phyloP scores from a whole-genome alignment of 306 rosid species.

The Malus domestica region DNA sequence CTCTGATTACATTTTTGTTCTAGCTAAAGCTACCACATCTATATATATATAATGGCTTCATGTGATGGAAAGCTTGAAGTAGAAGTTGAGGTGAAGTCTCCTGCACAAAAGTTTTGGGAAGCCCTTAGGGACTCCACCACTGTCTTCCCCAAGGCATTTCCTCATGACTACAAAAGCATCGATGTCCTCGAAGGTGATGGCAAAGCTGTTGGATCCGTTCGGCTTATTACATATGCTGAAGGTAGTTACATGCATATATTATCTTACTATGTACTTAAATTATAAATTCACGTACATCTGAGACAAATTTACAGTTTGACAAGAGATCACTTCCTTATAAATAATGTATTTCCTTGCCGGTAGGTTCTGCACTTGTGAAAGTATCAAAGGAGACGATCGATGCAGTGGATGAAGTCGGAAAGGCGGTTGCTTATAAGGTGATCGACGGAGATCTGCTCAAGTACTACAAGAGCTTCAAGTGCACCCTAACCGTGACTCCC shows the following conservation, averaged over 20 bases:
- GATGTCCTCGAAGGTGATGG: constrained; percentile 77
- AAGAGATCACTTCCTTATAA: not conserved
- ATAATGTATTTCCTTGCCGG: not conserved
- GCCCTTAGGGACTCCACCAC: constrained; percentile 28
- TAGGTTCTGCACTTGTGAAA: constrained; percentile 62
- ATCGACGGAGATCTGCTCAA: constrained; percentile 72
- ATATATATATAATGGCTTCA: constrained; percentile 15
- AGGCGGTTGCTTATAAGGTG: constrained; percentile 37
- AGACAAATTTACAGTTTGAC: not conserved
- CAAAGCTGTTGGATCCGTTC: constrained; percentile 60
- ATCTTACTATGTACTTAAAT: not conserved
- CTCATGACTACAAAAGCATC: constrained; percentile 76
- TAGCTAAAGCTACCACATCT: not conserved
- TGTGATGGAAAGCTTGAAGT: constrained; percentile 30
- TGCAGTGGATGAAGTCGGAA: constrained; percentile 46
- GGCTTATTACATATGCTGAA: constrained; percentile 47
- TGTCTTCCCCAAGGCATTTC: constrained; percentile 40
- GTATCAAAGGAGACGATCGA: constrained; percentile 53
- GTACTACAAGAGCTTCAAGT: constrained; percentile 59
- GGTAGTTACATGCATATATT: constrained; percentile 25
- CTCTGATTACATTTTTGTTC: not conserved
- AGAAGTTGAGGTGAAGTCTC: constrained; percentile 39
- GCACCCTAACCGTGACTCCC: constrained; percentile 36
- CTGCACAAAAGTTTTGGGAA: constrained; percentile 36
- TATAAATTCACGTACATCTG: not conserved